Percentiles rank a stretch among this genome's conserved stretches.
Evolutionary conservation across 345 rosid genomes (phyloP).

Genomic region (Hibiscus syriacus): DNA sequence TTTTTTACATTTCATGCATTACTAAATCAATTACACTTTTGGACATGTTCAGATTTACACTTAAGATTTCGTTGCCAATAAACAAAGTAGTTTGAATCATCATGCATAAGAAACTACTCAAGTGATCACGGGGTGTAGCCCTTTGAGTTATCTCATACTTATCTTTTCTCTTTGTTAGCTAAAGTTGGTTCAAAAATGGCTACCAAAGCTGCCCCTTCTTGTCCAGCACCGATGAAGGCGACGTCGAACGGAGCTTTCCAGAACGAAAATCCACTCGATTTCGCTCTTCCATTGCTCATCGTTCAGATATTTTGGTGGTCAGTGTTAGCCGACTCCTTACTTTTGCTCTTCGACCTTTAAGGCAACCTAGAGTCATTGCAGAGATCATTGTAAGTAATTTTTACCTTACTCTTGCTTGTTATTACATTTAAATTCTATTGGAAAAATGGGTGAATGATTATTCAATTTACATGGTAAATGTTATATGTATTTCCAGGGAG

Average conservation of each 20-base stretch:
- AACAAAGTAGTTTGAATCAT: not conserved
- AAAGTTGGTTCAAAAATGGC: slow-evolving; percentile 6
- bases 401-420: not conserved
- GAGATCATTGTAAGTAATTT: slow-evolving; percentile 59
- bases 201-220: not conserved
- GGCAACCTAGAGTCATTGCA: slow-evolving; percentile 74
- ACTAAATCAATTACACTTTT: not conserved
- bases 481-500: slow-evolving; percentile 40
- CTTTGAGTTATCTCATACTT: not conserved
- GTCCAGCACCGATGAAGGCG: slow-evolving; percentile 46
- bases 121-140: not conserved
- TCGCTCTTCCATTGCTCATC: slow-evolving; percentile 63
- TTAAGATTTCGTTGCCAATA: not conserved
- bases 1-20: not conserved
- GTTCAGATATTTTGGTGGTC: slow-evolving; percentile 64
- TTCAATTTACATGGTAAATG: not conserved
- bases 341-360: slow-evolving; percentile 47
- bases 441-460: not conserved
- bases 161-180: not conserved
- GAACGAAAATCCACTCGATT: slow-evolving; percentile 64
- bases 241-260: slow-evolving; percentile 75
- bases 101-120: not conserved
- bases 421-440: not conserved
- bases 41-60: not conserved
- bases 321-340: slow-evolving; percentile 51